These are phyloP conservation scores for Gynandropsis gynandra DNA, from an alignment of 345 rosid genomes.

Conservation along the genomic window DNA sequence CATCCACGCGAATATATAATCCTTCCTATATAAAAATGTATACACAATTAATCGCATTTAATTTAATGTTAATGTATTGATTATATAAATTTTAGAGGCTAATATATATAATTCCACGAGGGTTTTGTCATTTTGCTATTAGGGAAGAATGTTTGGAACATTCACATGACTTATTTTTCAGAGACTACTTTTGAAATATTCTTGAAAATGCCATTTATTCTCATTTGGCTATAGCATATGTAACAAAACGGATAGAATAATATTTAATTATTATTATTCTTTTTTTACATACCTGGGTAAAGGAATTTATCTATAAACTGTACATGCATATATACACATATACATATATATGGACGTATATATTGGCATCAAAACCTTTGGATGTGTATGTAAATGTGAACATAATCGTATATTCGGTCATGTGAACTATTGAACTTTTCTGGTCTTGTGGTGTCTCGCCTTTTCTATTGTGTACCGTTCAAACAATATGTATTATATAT, in stretches of 20 bases:
- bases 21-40: too few relatives aligned
- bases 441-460: not conserved
- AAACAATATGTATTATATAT: not conserved
- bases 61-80: slow-evolving; percentile 7
- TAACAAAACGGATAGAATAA: slow-evolving; percentile 19
- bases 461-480: not conserved
- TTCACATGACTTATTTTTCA: slow-evolving; percentile 26
- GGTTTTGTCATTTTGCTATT: slow-evolving; percentile 42
- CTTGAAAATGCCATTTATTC: slow-evolving; percentile 3
- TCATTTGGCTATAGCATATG: slow-evolving; percentile 17
- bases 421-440: slow-evolving; percentile 21
- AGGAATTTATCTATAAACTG: too few relatives aligned
- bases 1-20: too few relatives aligned
- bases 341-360: too few relatives aligned
- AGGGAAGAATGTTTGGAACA: slow-evolving; percentile 42
- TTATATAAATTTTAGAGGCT: slow-evolving; percentile 16
- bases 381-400: too few relatives aligned
- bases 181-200: slow-evolving; percentile 24
- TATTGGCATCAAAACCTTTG: too few relatives aligned
- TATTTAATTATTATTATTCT: slow-evolving; percentile 7
- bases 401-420: slow-evolving; percentile 6
- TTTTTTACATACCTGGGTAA: not conserved
- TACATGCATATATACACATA: too few relatives aligned
- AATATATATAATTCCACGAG: slow-evolving; percentile 20
- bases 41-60: not conserved